These are phyloP conservation scores for Phytophthora boehmeriae DNA, from an alignment of 352 stramenopile species.

Conservation along the genomic window DNA sequence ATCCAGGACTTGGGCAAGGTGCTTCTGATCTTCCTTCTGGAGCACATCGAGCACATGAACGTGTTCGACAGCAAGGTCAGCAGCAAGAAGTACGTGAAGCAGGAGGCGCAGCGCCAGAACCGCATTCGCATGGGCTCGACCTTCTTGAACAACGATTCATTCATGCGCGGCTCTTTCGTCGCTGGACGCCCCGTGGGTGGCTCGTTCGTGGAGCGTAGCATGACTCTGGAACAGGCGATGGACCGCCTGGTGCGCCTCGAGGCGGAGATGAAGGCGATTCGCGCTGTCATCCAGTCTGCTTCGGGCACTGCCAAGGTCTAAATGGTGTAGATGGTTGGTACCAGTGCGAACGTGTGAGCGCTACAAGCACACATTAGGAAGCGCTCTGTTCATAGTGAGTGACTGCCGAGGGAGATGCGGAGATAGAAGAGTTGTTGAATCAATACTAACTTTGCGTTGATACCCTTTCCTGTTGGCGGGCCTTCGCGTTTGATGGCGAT, in stretches of 20 bases:
- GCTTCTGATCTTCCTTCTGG: slow-evolving; percentile 61
- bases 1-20: slow-evolving; percentile 87
- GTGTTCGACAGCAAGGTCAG: slow-evolving; percentile 61
- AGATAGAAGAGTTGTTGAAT: slow-evolving; percentile 29
- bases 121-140: slow-evolving; percentile 76
- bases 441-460: slow-evolving; percentile 22
- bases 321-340: slow-evolving; percentile 13
- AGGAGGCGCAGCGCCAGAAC: slow-evolving; percentile 79
- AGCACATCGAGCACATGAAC: slow-evolving; percentile 63
- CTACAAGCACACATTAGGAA: slow-evolving; percentile 10
- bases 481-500: neutral
- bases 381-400: slow-evolving; percentile 35
- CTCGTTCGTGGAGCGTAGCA: slow-evolving; percentile 59
- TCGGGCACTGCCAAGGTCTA: slow-evolving; percentile 35
- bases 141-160: slow-evolving; percentile 65
- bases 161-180: slow-evolving; percentile 81
- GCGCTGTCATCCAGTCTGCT: slow-evolving; percentile 64
- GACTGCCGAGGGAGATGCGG: slow-evolving; percentile 18
- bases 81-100: slow-evolving; percentile 61
- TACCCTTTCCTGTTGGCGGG: slow-evolving; percentile 17
- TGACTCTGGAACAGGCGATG: slow-evolving; percentile 77
- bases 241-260: slow-evolving; percentile 72
- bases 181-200: slow-evolving; percentile 68
- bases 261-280: slow-evolving; percentile 68
- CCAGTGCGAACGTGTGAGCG: neutral